A percentile compares a stretch with the other conserved stretches of the same genome.
Evolutionary conservation across 768 basidiomycete species (phyloP).

Genomic region (Tricholoma saponaceum): DNA sequence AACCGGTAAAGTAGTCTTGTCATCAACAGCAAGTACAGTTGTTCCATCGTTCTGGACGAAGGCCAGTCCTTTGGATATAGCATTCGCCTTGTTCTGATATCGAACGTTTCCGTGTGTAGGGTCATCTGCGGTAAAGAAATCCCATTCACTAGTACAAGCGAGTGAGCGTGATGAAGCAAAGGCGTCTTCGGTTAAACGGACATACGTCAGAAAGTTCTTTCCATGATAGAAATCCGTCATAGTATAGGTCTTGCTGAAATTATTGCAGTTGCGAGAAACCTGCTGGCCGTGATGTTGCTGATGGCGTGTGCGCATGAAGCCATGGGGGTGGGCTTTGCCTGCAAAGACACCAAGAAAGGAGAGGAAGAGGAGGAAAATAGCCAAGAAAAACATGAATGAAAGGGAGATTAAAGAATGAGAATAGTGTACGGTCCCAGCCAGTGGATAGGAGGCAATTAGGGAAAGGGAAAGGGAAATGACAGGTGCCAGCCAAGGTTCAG

Average conservation of each 20-base stretch:
- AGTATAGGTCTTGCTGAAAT: constrained; percentile 19
- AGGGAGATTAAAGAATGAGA: neutral
- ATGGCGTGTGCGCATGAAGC: constrained; percentile 16
- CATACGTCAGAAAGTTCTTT: constrained; percentile 56
- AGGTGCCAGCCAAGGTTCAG: neutral
- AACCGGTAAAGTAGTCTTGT: constrained; percentile 38
- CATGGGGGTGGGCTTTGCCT: constrained; percentile 20
- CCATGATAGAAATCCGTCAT: constrained; percentile 38
- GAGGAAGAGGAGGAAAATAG: constrained; percentile 1
- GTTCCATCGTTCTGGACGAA: constrained; percentile 57
- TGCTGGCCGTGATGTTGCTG: constrained; percentile 17
- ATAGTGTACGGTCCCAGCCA: neutral
- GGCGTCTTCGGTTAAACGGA: neutral
- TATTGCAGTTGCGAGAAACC: constrained; percentile 17
- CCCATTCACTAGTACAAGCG: constrained; percentile 47
- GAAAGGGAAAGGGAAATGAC: neutral
- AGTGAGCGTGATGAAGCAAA: neutral
- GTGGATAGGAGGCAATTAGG: neutral
- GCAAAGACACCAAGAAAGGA: constrained; percentile 23
- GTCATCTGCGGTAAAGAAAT: constrained; percentile 59
- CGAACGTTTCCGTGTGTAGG: constrained; percentile 71
- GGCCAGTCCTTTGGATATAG: constrained; percentile 50
- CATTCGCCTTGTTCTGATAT: constrained; percentile 46
- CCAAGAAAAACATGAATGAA: constrained; percentile 6
- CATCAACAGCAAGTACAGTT: constrained; percentile 61